phyloP scores from a whole-genome alignment of 768 basidiomycete genomes.

The Mycena galopus region DNA sequence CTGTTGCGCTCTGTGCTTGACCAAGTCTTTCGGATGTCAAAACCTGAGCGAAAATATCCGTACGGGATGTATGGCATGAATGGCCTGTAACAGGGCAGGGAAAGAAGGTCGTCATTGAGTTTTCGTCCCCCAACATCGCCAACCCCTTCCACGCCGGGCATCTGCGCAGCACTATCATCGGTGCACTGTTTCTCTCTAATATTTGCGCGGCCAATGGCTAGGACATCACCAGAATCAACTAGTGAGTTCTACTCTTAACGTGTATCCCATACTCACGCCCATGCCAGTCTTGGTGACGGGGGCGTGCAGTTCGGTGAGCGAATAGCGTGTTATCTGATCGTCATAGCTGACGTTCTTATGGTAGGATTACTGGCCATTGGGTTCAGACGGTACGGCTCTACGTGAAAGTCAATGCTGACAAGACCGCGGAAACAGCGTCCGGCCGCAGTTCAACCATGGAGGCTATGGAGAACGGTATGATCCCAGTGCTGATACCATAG shows the following conservation, averaged over 20 bases:
- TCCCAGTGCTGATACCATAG: no score
- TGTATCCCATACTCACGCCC: background rate
- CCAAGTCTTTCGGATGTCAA: constrained; percentile 4
- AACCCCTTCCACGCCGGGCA: constrained; percentile 60
- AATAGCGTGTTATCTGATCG: background rate
- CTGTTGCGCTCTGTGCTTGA: background rate
- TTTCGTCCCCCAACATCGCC: constrained; percentile 58
- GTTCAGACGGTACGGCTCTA: constrained; percentile 55
- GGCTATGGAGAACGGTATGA: background rate
- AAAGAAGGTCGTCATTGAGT: constrained; percentile 51
- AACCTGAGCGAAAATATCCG: background rate
- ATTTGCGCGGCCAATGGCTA: constrained; percentile 54
- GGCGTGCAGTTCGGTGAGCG: constrained; percentile 6
- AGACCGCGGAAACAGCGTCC: constrained; percentile 38
- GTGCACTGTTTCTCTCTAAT: constrained; percentile 56
- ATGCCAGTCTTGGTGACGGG: constrained; percentile 6
- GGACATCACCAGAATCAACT: constrained; percentile 54
- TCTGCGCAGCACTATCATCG: constrained; percentile 57
- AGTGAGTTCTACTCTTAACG: constrained; percentile 31
- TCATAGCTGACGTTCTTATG: background rate
- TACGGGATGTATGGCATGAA: constrained; percentile 49
- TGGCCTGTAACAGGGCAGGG: constrained; percentile 43
- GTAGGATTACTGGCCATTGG: constrained; percentile 53
- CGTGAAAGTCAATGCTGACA: constrained; percentile 52
- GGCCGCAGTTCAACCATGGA: background rate